phyloP scores from a whole-genome alignment of 2,329 filamentous ascomycete species.

The Pezicula carpinea region DNA sequence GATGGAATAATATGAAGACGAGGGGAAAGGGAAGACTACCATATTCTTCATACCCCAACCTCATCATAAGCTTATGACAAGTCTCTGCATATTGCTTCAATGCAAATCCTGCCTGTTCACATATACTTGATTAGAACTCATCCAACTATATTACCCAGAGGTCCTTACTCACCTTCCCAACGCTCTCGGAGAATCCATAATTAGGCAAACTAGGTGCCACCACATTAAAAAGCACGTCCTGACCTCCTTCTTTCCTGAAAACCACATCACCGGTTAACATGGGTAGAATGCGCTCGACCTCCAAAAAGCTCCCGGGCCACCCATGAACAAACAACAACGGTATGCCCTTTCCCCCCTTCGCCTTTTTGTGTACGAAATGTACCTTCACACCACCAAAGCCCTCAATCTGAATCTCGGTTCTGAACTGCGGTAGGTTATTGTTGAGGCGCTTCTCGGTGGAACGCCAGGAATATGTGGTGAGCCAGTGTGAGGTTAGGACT shows the following conservation, averaged over 20 bases:
- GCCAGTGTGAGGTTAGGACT: background rate
- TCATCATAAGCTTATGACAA: conserved; percentile 62
- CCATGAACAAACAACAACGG: conserved; percentile 36
- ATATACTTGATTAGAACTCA: no score
- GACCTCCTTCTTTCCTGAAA: conserved; percentile 4
- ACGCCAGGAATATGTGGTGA: no score
- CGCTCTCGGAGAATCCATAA: conserved; percentile 34
- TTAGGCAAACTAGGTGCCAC: conserved; percentile 40
- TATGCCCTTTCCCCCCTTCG: conserved; percentile 20
- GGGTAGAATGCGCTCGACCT: conserved; percentile 28
- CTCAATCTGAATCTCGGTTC: conserved; percentile 39
- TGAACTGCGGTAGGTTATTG: conserved; percentile 9
- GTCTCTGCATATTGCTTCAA: conserved; percentile 59
- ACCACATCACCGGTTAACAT: conserved; percentile 19
- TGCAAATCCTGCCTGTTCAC: conserved; percentile 41
- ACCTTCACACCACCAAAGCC: conserved; percentile 54
- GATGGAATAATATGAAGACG: no score
- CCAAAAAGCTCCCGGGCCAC: conserved; percentile 37
- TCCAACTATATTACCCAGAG: no score
- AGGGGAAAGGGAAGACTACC: background rate
- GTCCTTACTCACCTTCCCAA: no score
- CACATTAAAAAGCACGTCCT: conserved; percentile 35
- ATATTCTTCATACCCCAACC: conserved; percentile 59
- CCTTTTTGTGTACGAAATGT: conserved; percentile 40
- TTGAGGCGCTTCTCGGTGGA: no score